phyloP scores from a whole-genome alignment of 2,329 filamentous ascomycete genomes.

The Exophiala alcalophila region DNA sequence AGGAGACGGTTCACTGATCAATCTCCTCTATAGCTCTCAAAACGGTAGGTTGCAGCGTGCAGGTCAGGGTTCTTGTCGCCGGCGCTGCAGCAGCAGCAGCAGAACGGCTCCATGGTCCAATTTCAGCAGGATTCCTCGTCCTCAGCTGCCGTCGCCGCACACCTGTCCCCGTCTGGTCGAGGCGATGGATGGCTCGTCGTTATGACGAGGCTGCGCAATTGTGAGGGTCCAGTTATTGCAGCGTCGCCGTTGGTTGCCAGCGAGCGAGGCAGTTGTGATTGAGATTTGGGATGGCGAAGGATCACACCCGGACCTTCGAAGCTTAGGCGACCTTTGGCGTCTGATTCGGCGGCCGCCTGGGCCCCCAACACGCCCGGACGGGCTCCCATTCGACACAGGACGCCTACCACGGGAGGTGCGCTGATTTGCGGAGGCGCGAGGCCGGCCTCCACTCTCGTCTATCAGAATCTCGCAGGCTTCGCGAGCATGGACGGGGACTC shows the following conservation, averaged over 20 bases:
- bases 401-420: conserved; percentile 20
- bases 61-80: no score
- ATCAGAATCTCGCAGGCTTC: conserved; percentile 24
- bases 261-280: conserved; percentile 24
- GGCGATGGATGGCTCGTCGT: conserved; percentile 6
- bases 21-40: no score
- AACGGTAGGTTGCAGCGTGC: no score
- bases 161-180: conserved; percentile 2
- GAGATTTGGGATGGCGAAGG: conserved; percentile 18
- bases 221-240: conserved; percentile 15
- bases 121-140: no score
- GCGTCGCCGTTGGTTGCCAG: conserved; percentile 17
- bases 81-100: no score
- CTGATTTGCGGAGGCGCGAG: conserved; percentile 12
- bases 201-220: conserved; percentile 24
- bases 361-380: conserved; percentile 20
- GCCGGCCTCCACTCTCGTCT: conserved; percentile 24
- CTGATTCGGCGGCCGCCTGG: conserved; percentile 24
- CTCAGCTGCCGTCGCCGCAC: neutral
- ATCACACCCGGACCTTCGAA: conserved; percentile 22
- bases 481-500: no score
- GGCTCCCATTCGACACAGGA: conserved; percentile 19
- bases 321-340: conserved; percentile 19
- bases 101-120: no score
- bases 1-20: no score